Percentiles rank a stretch among this genome's conserved stretches.
Evolutionary conservation across 1,139 yeast species (phyloP).

Genomic region (Yamadazyma siamensis): DNA sequence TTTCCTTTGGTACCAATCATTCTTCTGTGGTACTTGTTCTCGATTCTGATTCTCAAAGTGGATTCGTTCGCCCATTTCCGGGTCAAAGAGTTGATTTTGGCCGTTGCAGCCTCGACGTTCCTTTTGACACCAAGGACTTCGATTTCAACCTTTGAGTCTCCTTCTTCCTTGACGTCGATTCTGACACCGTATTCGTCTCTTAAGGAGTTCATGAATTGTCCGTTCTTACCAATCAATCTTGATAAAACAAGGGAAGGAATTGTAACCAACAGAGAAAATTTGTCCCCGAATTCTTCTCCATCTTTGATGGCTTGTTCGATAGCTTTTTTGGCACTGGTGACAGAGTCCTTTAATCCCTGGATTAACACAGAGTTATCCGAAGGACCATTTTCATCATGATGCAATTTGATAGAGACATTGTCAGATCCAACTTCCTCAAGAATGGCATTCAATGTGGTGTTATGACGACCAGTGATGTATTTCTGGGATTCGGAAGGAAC

Average conservation of each 20-base stretch:
- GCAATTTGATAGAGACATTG: constrained; percentile 40
- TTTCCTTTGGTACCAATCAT: constrained; percentile 83
- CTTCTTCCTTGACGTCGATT: constrained; percentile 56
- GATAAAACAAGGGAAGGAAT: constrained; percentile 71
- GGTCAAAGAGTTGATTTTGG: constrained; percentile 53
- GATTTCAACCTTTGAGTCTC: constrained; percentile 48
- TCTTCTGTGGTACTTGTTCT: constrained; percentile 74
- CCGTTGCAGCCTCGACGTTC: constrained; percentile 74
- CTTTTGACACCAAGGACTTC: constrained; percentile 72
- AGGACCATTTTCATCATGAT: constrained; percentile 27
- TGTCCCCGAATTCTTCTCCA: constrained; percentile 60
- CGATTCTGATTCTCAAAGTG: constrained; percentile 62
- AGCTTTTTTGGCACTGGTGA: constrained; percentile 49
- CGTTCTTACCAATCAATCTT: constrained; percentile 87
- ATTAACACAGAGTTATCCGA: constrained; percentile 48
- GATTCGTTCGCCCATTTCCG: constrained; percentile 84
- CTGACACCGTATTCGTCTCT: constrained; percentile 76
- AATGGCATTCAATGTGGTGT: constrained; percentile 53
- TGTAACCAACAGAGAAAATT: constrained; percentile 43
- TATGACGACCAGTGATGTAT: constrained; percentile 54
- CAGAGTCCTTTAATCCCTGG: constrained; percentile 61
- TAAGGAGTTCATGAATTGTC: constrained; percentile 65
- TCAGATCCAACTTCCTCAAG: constrained; percentile 35
- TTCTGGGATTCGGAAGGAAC: constrained; percentile 59
- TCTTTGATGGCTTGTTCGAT: constrained; percentile 58